Evolutionary conservation across 1,284 basidiomycete species (phyloP).

Genomic region (Tilletia setariae): DNA sequence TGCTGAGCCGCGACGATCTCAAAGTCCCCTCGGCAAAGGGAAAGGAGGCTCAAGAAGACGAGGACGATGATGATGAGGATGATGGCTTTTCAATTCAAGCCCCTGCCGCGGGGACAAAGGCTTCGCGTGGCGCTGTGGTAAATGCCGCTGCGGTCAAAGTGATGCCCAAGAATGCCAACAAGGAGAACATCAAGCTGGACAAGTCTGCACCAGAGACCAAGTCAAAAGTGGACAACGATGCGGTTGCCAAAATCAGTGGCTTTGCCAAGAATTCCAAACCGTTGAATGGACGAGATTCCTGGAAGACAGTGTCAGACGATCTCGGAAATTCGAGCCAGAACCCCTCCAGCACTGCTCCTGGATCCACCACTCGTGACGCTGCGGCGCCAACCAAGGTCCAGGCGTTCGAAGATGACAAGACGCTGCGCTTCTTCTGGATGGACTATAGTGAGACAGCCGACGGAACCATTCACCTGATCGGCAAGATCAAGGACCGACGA

Average conservation of each 20-base stretch:
- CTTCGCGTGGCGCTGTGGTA: neutral
- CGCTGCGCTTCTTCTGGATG: conserved; percentile 51
- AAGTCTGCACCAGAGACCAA: neutral
- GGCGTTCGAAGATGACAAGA: conserved; percentile 40
- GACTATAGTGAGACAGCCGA: conserved; percentile 48
- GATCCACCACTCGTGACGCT: conserved; percentile 8
- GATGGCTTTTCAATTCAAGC: conserved; percentile 31
- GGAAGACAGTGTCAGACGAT: conserved; percentile 3
- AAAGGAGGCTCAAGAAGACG: conserved; percentile 23
- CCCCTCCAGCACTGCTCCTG: neutral
- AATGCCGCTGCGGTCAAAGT: conserved; percentile 18
- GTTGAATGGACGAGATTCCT: neutral
- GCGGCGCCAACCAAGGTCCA: conserved; percentile 30
- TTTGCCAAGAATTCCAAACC: conserved; percentile 1
- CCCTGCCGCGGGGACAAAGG: neutral
- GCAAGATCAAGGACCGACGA: conserved; percentile 49
- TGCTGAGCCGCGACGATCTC: conserved; percentile 29
- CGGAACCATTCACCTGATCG: conserved; percentile 50
- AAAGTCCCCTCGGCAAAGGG: conserved; percentile 22
- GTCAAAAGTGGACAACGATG: conserved; percentile 8
- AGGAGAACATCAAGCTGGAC: neutral
- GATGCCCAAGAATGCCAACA: neutral
- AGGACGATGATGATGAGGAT: conserved; percentile 29
- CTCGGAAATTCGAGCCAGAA: neutral
- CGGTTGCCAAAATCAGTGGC: neutral